Conservation (phyloP, 1,284 basidiomycete species). For the Malassezia nana region DNA sequence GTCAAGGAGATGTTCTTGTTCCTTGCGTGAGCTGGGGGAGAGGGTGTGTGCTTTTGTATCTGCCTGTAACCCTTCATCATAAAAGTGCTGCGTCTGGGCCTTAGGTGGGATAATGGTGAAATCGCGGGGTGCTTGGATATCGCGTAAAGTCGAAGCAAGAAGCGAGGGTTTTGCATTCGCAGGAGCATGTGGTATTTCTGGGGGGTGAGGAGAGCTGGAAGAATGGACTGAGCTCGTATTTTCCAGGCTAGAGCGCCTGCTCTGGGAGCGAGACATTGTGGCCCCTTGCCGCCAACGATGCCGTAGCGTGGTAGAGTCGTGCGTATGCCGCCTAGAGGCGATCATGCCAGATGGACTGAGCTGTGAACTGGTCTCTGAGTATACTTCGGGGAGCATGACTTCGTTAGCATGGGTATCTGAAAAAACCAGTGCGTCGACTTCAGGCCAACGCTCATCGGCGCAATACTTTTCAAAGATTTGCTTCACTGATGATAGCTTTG, state of each 20-base stretch:
- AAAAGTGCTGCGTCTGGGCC: no score
- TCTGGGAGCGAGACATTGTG: neutral
- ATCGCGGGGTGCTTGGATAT: neutral
- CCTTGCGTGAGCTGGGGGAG: neutral
- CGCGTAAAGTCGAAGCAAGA: neutral
- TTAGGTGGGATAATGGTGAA: neutral
- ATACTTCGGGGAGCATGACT: neutral
- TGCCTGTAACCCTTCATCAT: no score
- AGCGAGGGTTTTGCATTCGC: neutral
- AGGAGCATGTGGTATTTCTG: neutral
- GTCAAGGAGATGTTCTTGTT: neutral
- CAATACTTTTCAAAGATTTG: slow-evolving; percentile 4
- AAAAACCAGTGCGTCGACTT: neutral
- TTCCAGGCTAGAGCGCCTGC: neutral
- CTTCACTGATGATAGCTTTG: neutral
- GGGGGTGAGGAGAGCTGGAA: neutral
- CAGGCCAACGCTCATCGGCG: slow-evolving; percentile 6
- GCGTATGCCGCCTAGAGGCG: neutral
- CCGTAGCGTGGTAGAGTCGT: neutral
- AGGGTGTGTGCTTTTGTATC: no score
- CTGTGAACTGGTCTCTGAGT: neutral
- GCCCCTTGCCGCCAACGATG: neutral
- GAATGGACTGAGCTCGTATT: neutral
- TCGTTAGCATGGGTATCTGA: neutral
- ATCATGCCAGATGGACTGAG: neutral